These are phyloP conservation scores for Xylariaceae sp. DNA, from an alignment of 2,329 filamentous ascomycete species.

Conservation along the genomic window DNA sequence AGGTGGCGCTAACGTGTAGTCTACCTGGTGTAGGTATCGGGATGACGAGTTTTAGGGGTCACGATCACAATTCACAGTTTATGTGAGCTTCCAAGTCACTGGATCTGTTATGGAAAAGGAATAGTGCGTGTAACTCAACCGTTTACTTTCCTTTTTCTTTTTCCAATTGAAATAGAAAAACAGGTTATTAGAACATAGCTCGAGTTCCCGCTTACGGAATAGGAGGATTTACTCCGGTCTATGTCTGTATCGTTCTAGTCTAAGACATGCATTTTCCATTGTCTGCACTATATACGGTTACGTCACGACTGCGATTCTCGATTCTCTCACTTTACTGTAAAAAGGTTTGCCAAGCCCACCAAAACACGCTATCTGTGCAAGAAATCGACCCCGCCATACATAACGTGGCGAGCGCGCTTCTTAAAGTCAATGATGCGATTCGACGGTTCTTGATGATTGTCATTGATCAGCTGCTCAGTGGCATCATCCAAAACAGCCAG, in stretches of 20 bases:
- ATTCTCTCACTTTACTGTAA: constrained; percentile 16
- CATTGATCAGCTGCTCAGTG: too few relatives aligned
- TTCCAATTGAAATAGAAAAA: neutral
- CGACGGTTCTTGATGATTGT: too few relatives aligned
- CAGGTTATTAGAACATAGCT: too few relatives aligned
- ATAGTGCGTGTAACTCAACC: too few relatives aligned
- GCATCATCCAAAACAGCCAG: too few relatives aligned
- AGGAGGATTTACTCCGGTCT: constrained; percentile 21
- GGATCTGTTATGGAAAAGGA: too few relatives aligned
- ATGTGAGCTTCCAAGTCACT: neutral
- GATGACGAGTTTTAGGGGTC: neutral
- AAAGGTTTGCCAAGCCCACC: constrained; percentile 14
- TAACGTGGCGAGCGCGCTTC: too few relatives aligned
- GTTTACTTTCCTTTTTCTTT: neutral
- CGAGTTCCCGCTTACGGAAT: neutral
- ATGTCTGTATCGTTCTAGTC: neutral
- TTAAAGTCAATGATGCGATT: too few relatives aligned
- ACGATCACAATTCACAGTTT: neutral
- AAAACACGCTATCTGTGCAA: neutral
- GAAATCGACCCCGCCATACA: too few relatives aligned
- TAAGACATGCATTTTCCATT: constrained; percentile 2
- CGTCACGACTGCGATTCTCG: constrained; percentile 22
- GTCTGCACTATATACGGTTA: constrained; percentile 15
- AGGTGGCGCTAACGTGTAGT: neutral
- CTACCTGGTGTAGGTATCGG: too few relatives aligned